Percentiles rank a stretch among this genome's conserved stretches.
Conservation (phyloP, 768 basidiomycete species). For the Amanita thiersii region DNA sequence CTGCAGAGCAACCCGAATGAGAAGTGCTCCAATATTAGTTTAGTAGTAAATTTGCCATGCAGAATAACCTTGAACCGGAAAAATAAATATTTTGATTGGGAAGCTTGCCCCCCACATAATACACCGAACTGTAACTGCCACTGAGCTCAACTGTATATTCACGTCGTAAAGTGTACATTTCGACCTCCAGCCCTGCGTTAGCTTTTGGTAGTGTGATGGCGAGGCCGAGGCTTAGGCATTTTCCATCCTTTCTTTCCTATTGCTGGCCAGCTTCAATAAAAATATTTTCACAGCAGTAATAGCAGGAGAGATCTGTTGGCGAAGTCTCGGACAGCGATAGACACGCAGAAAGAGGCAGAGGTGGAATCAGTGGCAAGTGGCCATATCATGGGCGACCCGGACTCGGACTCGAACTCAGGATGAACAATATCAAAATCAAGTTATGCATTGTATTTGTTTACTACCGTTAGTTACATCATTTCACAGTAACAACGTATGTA, state of each 20-base stretch:
- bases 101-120: no score
- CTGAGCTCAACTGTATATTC: no score
- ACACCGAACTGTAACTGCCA: no score
- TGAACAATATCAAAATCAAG: background rate
- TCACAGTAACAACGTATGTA: background rate
- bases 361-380: background rate
- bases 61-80: no score
- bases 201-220: conserved; percentile 73
- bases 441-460: background rate
- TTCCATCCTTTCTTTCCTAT: conserved; percentile 27
- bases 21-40: no score
- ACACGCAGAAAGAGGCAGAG: background rate
- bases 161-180: no score
- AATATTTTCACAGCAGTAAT: conserved; percentile 10
- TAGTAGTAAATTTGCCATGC: no score
- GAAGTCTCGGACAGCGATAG: conserved; percentile 19
- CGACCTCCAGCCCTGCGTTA: conserved; percentile 34
- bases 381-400: background rate
- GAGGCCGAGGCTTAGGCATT: conserved; percentile 46
- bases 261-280: conserved; percentile 11
- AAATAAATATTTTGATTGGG: no score
- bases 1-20: no score
- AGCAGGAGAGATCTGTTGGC: conserved; percentile 31
- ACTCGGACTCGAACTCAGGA: no score
- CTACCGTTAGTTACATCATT: background rate